These are phyloP conservation scores for Chlorella sp. DNA, from an alignment of 139 green algal species.

Conservation along the genomic window DNA sequence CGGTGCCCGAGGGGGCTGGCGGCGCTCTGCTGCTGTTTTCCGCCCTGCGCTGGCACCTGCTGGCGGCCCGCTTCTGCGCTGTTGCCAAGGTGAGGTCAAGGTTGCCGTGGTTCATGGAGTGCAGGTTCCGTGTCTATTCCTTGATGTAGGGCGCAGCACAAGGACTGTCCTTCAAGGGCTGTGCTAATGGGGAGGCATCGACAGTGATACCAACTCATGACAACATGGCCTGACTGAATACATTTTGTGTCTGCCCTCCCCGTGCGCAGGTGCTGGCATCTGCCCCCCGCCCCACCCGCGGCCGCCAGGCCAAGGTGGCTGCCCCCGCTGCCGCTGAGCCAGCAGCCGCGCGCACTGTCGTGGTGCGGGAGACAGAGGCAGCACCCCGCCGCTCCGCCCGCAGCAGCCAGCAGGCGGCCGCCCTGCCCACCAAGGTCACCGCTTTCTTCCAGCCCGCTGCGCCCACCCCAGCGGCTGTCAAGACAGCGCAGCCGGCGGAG, in stretches of 20 bases:
- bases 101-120: too few species aligned
- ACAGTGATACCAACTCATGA: too few species aligned
- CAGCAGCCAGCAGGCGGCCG: neutral
- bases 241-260: too few species aligned
- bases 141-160: too few species aligned
- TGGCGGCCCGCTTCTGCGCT: conserved; percentile 17
- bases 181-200: too few species aligned
- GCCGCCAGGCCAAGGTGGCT: neutral
- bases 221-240: neutral
- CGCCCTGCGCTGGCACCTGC: conserved; percentile 16
- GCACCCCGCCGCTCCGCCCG: neutral
- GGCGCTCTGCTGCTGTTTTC: neutral
- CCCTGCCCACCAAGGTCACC: conserved; percentile 15
- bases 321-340: neutral
- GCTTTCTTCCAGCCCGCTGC: conserved; percentile 13
- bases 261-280: neutral
- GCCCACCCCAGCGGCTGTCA: neutral
- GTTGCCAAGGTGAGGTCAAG: neutral
- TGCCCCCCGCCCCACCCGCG: neutral
- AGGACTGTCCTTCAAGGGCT: too few species aligned
- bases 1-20: conserved; percentile 16
- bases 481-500: neutral
- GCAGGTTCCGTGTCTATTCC: too few species aligned
- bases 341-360: neutral
- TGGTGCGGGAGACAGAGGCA: neutral